phyloP scores from a whole-genome alignment of 352 stramenopile genomes.

The Globisporangium rhizosaccharum region DNA sequence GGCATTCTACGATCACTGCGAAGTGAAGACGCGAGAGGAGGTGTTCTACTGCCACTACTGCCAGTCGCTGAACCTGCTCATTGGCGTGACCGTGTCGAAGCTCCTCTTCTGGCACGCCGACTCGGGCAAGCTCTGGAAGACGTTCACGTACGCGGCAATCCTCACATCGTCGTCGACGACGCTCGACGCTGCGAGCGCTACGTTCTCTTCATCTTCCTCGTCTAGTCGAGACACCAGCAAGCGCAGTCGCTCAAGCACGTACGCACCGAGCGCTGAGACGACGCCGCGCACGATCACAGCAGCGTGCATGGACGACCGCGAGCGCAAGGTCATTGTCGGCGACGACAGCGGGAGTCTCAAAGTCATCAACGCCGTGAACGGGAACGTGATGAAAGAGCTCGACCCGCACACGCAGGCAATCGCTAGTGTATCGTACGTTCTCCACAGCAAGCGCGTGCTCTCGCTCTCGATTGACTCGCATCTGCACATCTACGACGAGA shows the following conservation, averaged over 20 bases:
- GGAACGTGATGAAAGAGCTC: constrained; percentile 80
- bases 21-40: constrained; percentile 57
- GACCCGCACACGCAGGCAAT: constrained; percentile 47
- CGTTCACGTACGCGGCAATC: constrained; percentile 41
- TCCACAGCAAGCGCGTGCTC: constrained; percentile 57
- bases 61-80: constrained; percentile 42
- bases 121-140: constrained; percentile 44
- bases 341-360: constrained; percentile 60
- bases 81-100: constrained; percentile 46
- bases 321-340: constrained; percentile 75
- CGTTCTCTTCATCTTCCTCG: too few relatives aligned
- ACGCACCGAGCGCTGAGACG: too few relatives aligned
- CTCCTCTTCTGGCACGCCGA: constrained; percentile 61
- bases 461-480: constrained; percentile 52
- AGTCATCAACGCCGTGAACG: constrained; percentile 73
- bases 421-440: constrained; percentile 46
- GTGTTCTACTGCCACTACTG: constrained; percentile 59
- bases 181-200: not conserved
- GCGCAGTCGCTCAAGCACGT: not conserved
- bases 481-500: constrained; percentile 66
- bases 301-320: constrained; percentile 76
- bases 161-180: constrained; percentile 13
- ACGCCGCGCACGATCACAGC: constrained; percentile 40
- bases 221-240: not conserved
- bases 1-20: constrained; percentile 55